Conservation (phyloP, 1,284 basidiomycete genomes). For the Mycosarcoma mackinlayi region DNA sequence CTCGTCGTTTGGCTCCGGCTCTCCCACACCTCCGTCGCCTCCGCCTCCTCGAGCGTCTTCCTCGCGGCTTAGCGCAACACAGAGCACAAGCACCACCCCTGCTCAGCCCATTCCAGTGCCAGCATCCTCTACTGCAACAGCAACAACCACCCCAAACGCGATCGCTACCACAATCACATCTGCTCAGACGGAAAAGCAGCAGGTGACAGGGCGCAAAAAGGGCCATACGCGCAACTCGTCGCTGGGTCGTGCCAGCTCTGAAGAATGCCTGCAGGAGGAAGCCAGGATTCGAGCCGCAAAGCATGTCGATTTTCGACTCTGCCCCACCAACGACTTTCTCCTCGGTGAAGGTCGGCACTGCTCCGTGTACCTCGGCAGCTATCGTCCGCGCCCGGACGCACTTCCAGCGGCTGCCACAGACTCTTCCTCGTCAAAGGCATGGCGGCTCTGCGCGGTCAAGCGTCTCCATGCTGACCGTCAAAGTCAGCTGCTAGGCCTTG, state of each 20-base stretch:
- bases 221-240: slow-evolving; percentile 50
- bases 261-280: slow-evolving; percentile 57
- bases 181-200: slow-evolving; percentile 9
- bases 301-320: slow-evolving; percentile 60
- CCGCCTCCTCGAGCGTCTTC: slow-evolving; percentile 15
- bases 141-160: background rate
- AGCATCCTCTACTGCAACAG: background rate
- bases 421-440: slow-evolving; percentile 11
- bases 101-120: background rate
- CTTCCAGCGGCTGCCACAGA: background rate
- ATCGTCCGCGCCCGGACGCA: slow-evolving; percentile 24
- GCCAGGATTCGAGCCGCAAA: slow-evolving; percentile 53
- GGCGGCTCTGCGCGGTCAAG: slow-evolving; percentile 66
- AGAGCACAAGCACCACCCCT: background rate
- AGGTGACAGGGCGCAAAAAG: slow-evolving; percentile 9
- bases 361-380: slow-evolving; percentile 62
- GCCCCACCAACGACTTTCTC: slow-evolving; percentile 54
- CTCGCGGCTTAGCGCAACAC: background rate
- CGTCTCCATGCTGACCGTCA: slow-evolving; percentile 64
- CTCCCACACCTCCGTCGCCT: slow-evolving; percentile 28
- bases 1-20: slow-evolving; percentile 18
- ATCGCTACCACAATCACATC: no score
- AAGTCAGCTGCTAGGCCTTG: slow-evolving; percentile 61
- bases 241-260: slow-evolving; percentile 55
- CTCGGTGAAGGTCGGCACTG: slow-evolving; percentile 65